Evolutionary conservation across 305 asterid species (phyloP).

Genomic region (Fraxinus platypoda): DNA sequence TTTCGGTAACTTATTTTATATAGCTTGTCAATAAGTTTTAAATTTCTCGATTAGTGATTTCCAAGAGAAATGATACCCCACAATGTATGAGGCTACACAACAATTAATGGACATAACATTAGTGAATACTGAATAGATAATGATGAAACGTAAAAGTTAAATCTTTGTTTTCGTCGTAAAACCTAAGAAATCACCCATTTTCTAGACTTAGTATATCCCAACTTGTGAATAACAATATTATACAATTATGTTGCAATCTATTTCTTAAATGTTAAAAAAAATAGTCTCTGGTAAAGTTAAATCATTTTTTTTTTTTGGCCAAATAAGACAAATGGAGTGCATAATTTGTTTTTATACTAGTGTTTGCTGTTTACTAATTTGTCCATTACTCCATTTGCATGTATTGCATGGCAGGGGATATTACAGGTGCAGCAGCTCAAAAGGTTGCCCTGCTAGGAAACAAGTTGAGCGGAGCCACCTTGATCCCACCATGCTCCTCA

Average conservation of each 20-base stretch:
- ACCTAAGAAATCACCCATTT: background rate
- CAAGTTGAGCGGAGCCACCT: constrained; percentile 52
- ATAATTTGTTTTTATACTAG: background rate
- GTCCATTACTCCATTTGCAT: background rate
- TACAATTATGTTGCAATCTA: background rate
- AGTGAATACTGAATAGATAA: background rate
- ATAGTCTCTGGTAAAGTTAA: background rate
- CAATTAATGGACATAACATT: too few relatives aligned
- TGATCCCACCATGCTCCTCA: constrained; percentile 44
- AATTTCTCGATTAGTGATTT: background rate
- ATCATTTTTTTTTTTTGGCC: background rate
- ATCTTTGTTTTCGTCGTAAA: background rate
- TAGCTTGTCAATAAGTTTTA: too few relatives aligned
- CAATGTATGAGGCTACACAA: background rate
- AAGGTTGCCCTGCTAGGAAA: constrained; percentile 52
- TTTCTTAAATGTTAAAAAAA: too few relatives aligned
- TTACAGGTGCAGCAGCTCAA: constrained; percentile 53
- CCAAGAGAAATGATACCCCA: background rate
- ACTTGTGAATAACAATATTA: background rate
- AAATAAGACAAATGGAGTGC: background rate
- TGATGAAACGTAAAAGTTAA: background rate
- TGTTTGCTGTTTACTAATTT: background rate
- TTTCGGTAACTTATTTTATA: too few relatives aligned
- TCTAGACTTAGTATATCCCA: too few relatives aligned
- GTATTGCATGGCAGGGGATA: constrained; percentile 44